phyloP scores from a whole-genome alignment of 2,329 filamentous ascomycete species.

The Xylariaceae sp. region DNA sequence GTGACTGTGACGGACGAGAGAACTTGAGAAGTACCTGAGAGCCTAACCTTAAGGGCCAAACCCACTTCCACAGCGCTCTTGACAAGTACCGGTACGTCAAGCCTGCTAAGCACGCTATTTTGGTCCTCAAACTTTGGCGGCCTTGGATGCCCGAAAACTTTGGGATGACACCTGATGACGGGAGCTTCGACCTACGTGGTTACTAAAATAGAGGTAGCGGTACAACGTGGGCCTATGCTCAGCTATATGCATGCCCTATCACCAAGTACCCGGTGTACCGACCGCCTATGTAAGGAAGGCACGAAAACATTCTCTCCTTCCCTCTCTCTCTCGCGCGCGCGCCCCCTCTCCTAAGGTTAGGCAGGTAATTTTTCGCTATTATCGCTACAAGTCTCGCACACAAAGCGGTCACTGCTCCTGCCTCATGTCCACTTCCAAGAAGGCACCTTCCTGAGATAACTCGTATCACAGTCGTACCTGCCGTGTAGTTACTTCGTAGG shows the following conservation, averaged over 20 bases:
- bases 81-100: background rate
- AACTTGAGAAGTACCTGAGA: background rate
- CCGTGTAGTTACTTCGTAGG: background rate
- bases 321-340: background rate
- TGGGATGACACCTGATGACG: background rate
- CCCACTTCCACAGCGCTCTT: background rate
- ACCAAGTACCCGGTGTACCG: background rate
- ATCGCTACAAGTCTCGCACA: background rate
- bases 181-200: background rate
- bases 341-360: background rate
- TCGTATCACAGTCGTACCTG: too few species aligned
- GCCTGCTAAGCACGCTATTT: background rate
- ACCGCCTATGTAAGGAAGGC: background rate
- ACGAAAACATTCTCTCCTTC: background rate
- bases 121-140: background rate
- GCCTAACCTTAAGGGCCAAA: background rate
- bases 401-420: background rate
- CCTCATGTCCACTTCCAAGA: background rate
- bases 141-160: too few species aligned
- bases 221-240: background rate
- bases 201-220: background rate
- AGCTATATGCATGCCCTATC: background rate
- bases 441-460: too few species aligned
- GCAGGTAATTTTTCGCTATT: background rate
- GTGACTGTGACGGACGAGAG: background rate